Percentiles rank a stretch among this genome's conserved stretches.
phyloP scores from a whole-genome alignment of 768 basidiomycete species.

The Termitomyces sp. region DNA sequence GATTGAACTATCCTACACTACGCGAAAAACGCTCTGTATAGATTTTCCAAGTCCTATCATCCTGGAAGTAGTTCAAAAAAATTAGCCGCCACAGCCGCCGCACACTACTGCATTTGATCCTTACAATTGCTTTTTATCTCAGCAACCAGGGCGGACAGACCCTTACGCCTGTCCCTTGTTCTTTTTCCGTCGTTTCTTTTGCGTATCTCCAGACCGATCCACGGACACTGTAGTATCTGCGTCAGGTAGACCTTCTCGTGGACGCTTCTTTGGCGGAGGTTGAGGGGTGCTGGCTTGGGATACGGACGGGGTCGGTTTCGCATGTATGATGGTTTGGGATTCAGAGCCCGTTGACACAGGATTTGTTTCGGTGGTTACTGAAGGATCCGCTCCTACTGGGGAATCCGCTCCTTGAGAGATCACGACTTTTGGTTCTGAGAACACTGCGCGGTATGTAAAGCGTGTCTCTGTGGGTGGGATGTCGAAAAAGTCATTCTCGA shows the following conservation, averaged over 20 bases:
- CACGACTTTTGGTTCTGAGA: slow-evolving; percentile 70
- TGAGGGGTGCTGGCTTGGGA: neutral
- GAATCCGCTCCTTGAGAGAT: slow-evolving; percentile 30
- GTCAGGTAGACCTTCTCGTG: slow-evolving; percentile 15
- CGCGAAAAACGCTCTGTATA: neutral
- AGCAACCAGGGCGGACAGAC: neutral
- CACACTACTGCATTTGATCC: no score
- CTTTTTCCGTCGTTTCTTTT: slow-evolving; percentile 27
- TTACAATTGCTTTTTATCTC: neutral
- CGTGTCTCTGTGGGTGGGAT: slow-evolving; percentile 55
- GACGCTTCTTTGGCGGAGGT: slow-evolving; percentile 16
- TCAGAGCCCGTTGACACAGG: neutral
- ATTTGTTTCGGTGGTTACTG: neutral
- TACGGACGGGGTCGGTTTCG: neutral
- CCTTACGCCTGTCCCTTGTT: slow-evolving; percentile 6
- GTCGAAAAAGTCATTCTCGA: neutral
- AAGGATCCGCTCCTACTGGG: neutral
- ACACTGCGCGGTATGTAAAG: slow-evolving; percentile 71
- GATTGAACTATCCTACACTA: neutral
- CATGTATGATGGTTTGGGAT: neutral
- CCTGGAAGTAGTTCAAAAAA: neutral
- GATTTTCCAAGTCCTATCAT: neutral
- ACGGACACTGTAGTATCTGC: neutral
- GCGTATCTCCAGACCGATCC: slow-evolving; percentile 11
- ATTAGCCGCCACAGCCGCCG: no score